phyloP scores from a whole-genome alignment of 1,139 yeast genomes.

The Taphrina deformans region DNA sequence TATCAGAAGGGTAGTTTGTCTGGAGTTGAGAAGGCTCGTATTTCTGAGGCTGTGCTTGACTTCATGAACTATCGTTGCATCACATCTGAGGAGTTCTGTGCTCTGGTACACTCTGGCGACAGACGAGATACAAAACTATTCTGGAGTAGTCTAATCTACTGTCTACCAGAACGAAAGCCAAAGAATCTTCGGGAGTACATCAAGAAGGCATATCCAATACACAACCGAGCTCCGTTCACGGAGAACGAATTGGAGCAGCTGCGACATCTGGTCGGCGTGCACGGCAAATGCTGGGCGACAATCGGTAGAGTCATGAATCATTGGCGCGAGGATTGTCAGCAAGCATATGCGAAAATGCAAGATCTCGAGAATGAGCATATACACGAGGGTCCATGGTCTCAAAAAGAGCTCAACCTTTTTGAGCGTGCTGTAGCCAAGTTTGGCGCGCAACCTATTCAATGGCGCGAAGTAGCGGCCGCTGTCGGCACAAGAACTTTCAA shows the following conservation, averaged over 20 bases:
- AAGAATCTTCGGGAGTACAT: slow-evolving; percentile 13
- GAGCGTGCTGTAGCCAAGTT: neutral
- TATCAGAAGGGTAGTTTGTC: neutral
- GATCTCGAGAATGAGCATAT: neutral
- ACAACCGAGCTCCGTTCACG: neutral
- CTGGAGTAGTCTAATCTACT: slow-evolving; percentile 1
- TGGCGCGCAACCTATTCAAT: neutral
- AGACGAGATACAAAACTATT: neutral
- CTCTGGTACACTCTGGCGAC: neutral
- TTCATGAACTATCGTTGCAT: neutral
- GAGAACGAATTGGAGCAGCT: neutral
- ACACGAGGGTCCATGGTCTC: neutral
- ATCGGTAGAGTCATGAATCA: slow-evolving; percentile 5
- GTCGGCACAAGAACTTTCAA: slow-evolving; percentile 4
- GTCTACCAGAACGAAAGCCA: neutral
- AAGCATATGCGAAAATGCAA: neutral
- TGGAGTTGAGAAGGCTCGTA: neutral
- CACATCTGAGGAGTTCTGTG: neutral
- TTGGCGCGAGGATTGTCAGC: slow-evolving; percentile 13
- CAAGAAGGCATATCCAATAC: neutral
- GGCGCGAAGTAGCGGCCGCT: neutral
- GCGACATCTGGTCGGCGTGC: neutral
- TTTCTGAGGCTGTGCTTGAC: neutral
- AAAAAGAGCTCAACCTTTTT: neutral
- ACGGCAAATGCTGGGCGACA: slow-evolving; percentile 1